Evolutionary conservation across 129 eudicot species (phyloP), one percentile per base, ranked within the genome.

Genomic region (Solidago caesia): DNA sequence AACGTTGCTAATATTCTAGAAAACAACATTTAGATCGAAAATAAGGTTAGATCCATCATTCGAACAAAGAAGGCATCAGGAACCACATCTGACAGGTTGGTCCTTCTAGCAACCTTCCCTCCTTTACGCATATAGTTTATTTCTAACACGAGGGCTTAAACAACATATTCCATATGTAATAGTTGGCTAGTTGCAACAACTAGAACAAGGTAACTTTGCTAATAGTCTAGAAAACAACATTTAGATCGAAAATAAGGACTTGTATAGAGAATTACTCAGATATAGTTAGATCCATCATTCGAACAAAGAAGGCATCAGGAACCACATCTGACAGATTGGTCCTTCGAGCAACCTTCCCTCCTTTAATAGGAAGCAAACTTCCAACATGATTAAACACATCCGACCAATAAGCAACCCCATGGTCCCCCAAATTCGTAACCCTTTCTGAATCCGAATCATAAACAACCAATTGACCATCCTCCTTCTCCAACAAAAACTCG

Each of bases 401-500:
- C 47, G 83, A 79, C 79, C 75, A 66, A 59, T 57, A 56, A 44
- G 83, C 69, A 67, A 72, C 83, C 64, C 64, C 79, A 27, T 71
- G 71, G 26, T 63, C 63, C 33, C 84, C 84, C 44, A 80, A 52
- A 60, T 49, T 68, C 72, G 60, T 74, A 15, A 75, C 48, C 48
- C 41, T 63, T 56, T 75, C 67, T 6, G 75, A 58, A 67, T 43
- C 46, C 4, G 65, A 60, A 80, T 80, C 79, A 74, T 73, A 80
- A 70, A 67, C 25, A 45, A 80, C 46, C 47, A 80, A 41, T 65
- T 80, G 64, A 47, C 46, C 29, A 51, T 59, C 33, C 68, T 80
- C 79, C 51, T 67, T 80, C 75, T 74, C 83, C 75, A 80, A 39
- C 83, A 80, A 64, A 67, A 80, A 58, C 72, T 73, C 55, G 13